Conservation (phyloP, 2,329 filamentous ascomycete species). For the Colletotrichum sp. region DNA sequence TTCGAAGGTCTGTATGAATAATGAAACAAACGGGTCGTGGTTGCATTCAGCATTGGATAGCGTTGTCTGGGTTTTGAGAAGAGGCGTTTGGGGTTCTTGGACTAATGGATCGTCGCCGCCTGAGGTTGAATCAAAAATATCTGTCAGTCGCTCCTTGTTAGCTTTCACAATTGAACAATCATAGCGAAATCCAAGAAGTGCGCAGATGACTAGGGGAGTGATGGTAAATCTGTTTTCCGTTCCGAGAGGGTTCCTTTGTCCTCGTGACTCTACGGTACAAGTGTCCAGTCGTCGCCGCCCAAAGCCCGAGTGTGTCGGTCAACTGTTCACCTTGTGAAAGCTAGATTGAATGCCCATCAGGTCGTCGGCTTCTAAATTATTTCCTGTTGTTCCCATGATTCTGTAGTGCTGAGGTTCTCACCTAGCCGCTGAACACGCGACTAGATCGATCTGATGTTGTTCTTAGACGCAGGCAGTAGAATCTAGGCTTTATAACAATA, state of each 20-base stretch:
- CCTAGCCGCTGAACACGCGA: not conserved
- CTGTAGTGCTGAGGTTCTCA: not conserved
- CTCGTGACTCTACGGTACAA: not conserved
- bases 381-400: not conserved
- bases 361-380: fast-evolving
- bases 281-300: not conserved
- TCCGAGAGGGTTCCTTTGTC: not conserved
- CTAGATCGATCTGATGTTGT: not conserved
- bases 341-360: not conserved
- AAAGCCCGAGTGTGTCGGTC: not conserved
- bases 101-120: not conserved
- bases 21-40: not conserved
- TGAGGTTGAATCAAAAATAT: not conserved
- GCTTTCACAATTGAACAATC: not conserved
- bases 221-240: not conserved
- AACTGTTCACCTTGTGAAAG: fast-evolving
- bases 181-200: not conserved
- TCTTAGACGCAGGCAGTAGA: fast-evolving
- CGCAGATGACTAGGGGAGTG: not conserved
- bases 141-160: not conserved
- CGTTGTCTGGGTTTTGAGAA: not conserved
- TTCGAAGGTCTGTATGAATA: fast-evolving
- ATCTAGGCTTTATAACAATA: not conserved
- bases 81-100: not conserved
- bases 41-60: not conserved